phyloP scores from a whole-genome alignment of 139 green algal genomes.

The Tetraselmis chui region DNA sequence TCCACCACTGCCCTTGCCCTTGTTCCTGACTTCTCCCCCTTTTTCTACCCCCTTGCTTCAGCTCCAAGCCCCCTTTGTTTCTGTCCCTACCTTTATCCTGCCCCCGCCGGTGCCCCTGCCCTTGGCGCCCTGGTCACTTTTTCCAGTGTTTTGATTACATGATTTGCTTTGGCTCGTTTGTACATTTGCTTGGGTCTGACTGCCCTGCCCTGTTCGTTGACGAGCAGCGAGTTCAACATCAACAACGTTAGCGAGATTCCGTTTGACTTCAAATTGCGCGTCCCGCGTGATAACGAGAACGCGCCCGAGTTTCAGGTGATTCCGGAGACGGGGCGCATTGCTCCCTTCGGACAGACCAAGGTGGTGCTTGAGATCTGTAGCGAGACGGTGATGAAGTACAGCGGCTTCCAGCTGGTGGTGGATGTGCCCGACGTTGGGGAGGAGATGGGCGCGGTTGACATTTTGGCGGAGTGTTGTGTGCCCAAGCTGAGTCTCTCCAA shows the following conservation, averaged over 20 bases:
- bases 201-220: too few species aligned
- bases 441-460: constrained; percentile 8
- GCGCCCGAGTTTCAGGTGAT: constrained; percentile 40
- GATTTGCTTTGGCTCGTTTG: too few species aligned
- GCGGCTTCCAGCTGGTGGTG: constrained; percentile 36
- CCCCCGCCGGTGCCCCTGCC: too few species aligned
- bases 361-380: constrained; percentile 39
- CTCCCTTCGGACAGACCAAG: constrained; percentile 41
- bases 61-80: too few species aligned
- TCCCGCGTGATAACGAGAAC: constrained; percentile 39
- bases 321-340: constrained; percentile 46
- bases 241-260: constrained; percentile 70
- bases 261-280: constrained; percentile 54
- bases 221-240: constrained; percentile 39
- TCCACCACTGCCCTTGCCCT: too few species aligned
- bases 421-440: constrained; percentile 53
- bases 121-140: too few species aligned
- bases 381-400: neutral
- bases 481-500: constrained; percentile 43
- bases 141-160: too few species aligned
- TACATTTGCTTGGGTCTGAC: too few species aligned
- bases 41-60: too few species aligned
- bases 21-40: too few species aligned
- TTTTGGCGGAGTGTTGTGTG: constrained; percentile 58
- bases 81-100: too few species aligned